Conservation (phyloP, 441 rosid species). For the Kokia cookei region DNA sequence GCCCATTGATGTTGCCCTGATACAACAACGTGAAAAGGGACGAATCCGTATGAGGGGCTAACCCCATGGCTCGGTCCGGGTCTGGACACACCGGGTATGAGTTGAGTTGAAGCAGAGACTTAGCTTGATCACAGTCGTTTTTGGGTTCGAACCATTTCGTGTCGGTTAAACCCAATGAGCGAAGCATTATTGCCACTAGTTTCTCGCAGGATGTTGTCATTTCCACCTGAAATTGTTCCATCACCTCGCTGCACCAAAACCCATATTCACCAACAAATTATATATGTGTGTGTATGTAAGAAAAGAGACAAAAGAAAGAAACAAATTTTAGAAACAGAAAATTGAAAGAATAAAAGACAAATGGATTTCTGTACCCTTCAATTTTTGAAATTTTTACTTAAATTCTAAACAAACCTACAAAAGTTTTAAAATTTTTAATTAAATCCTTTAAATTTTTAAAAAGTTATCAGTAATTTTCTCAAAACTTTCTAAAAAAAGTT, state of each 20-base stretch:
- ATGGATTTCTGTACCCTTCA: background rate
- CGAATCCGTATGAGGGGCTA: conserved; percentile 61
- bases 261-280: background rate
- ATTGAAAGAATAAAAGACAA: background rate
- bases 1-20: conserved; percentile 39
- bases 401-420: too few species aligned
- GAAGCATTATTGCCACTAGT: background rate
- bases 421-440: too few species aligned
- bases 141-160: conserved; percentile 4
- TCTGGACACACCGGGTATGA: conserved; percentile 46
- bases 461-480: too few species aligned
- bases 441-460: too few species aligned
- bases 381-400: too few species aligned
- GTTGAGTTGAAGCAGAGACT: conserved; percentile 33
- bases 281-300: background rate
- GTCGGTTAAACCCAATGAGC: background rate
- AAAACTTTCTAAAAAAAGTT: too few species aligned
- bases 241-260: background rate
- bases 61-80: conserved; percentile 39
- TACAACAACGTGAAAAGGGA: conserved; percentile 42
- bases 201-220: background rate
- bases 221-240: background rate
- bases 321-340: background rate
- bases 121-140: background rate
- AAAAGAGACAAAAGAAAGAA: background rate